Evolutionary conservation across 2,329 filamentous ascomycete genomes (phyloP), one percentile per base, ranked within the genome.

Genomic region (Monosporascus sp.): DNA sequence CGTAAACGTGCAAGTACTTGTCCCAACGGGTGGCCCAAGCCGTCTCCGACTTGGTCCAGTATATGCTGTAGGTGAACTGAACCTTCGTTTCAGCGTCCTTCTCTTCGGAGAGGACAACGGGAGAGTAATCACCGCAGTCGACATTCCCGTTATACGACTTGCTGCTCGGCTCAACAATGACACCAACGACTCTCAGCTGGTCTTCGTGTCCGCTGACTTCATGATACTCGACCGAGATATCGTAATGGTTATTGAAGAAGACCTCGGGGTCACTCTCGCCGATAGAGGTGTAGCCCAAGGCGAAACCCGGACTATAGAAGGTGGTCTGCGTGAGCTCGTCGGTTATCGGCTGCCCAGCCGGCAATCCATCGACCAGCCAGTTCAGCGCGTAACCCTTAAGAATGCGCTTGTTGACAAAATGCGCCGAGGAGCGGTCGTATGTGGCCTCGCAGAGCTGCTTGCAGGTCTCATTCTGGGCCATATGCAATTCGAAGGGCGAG

Each of bases 11-110:
- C 37, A 99, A 80, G 68, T 97, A 97, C 73, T 96, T 97, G 78
- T 99, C 94, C 94, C 94, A 99, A 59, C 94, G 84, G 14, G 94
- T 99, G 27, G 94, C 94, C 86, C 96, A 99, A 1, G 88, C 89
- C 1, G 92, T 97, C 1, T 80, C 67, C 1, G 91, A 97, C 60
- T 85, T 83, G 53, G 80, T 82, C 94, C 94, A 99, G 71, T 86
- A 88, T 15, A 97, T 90, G 60, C 88, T 90, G 74, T 99, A 99
- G 5, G 91, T 96, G 75, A 90, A 99, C 2, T 84, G 82, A 22
- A 97, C 89, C 20, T 80, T 73, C 20, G 81, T 90, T 15, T 69
- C 65, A 18, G 69, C 67, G 24, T 81, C 78, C 2, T 76, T 77
- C 5, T 80, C 75, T 62, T 88, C 84, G 46, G 77, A 77, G 17